Conservation (phyloP, 345 rosid species). For the Syzygium aqueum region DNA sequence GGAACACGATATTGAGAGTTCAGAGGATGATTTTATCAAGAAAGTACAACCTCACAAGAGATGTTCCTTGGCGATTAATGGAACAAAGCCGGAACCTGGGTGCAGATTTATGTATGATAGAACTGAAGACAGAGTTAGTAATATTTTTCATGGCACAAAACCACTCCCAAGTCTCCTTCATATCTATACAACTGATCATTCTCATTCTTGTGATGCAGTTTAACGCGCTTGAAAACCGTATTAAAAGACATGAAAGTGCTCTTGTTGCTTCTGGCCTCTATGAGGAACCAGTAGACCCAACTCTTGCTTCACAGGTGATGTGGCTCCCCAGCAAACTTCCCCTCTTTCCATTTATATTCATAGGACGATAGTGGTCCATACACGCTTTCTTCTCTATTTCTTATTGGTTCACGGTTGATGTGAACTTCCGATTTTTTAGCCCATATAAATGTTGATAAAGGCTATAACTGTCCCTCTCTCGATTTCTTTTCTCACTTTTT, state of each 20-base stretch:
- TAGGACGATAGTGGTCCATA: background rate
- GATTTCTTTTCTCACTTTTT: background rate
- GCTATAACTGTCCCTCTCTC: background rate
- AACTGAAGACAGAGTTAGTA: slow-evolving; percentile 69
- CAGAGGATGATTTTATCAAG: slow-evolving; percentile 69
- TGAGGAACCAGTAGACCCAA: slow-evolving; percentile 74
- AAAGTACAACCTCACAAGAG: slow-evolving; percentile 47
- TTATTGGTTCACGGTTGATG: background rate
- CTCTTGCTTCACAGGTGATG: slow-evolving; percentile 85
- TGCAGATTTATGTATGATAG: slow-evolving; percentile 87
- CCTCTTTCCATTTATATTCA: background rate
- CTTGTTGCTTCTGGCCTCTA: slow-evolving; percentile 51
- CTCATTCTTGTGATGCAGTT: slow-evolving; percentile 27
- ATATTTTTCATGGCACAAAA: background rate
- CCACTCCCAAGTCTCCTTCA: background rate
- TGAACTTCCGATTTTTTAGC: background rate
- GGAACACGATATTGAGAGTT: slow-evolving; percentile 19
- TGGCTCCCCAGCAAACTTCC: background rate
- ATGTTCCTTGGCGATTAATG: slow-evolving; percentile 52
- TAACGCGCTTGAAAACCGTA: slow-evolving; percentile 62
- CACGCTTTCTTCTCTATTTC: background rate
- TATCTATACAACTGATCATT: background rate
- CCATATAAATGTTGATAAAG: background rate
- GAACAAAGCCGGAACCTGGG: slow-evolving; percentile 61
- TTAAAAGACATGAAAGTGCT: slow-evolving; percentile 42